Evolutionary conservation across 352 stramenopile species (phyloP), one percentile per base, ranked within the genome.

Genomic region (Pythium vanterpoolii): DNA sequence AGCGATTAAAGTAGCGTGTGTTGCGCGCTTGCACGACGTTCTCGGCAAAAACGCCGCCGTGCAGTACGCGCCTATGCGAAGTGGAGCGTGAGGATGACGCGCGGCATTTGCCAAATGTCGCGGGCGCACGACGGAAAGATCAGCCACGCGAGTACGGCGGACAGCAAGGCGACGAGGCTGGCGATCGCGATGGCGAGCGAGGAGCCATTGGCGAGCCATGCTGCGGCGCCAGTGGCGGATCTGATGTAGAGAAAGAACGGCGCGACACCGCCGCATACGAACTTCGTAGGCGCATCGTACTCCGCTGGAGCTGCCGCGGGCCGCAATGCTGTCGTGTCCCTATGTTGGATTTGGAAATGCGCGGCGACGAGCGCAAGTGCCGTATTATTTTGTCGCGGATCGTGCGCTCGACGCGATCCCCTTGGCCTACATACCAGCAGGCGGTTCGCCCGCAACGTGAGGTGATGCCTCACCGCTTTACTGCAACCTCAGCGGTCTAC

Each of bases 401-500:
- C 19, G 36, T 6, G 45, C 27, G 1, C 8, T 40, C 18, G 14
- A 56, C 1, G 36, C 24, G 5, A 50, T 56, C 28, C 23, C 24
- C 7, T 13, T 34, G 1, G 21, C 23, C n/a, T 63, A 63, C 27
- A 7, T 33, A 2, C 46, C 24, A 5, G 19, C 28, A 7, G 38
- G 21, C 1, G 46, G 39, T 28, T 27, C n/a, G 3, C 38, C 56
- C 1, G n/a, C 5, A 11, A 38, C n/a, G 6, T 63, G 56, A 46
- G 56, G 56, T n/a, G 56, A 63, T 31, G 57, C 57, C 5, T 57
- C 62, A 10, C 66, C 77, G 26, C 60, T 84, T 3, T 62, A 76
- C 5, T 65, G 64, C 31, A 68, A 86, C 66, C 62, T 88, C 21
- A 61, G 45, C 5, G 57, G 60, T 0, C 64, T 89, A 3, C 79